Evolutionary conservation across 2,329 filamentous ascomycete genomes (phyloP).

Genomic region (Dothidotthia symphoricarpi): DNA sequence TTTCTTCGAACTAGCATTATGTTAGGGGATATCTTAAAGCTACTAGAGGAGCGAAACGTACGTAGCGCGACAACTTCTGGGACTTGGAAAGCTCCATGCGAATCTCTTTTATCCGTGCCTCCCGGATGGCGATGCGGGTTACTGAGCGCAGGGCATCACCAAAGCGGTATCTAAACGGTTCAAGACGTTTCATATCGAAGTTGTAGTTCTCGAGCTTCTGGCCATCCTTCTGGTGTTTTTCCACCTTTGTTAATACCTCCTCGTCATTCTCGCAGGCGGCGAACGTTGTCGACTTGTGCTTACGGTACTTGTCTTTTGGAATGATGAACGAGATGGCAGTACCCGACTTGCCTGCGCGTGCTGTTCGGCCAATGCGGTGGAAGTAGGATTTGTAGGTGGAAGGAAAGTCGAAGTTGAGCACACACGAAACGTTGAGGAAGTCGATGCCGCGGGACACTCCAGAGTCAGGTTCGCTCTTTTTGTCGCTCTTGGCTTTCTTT

Average conservation of each 20-base stretch:
- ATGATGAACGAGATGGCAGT: slow-evolving; percentile 97
- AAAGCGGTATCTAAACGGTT: slow-evolving; percentile 85
- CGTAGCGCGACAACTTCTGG: slow-evolving; percentile 65
- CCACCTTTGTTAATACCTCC: slow-evolving; percentile 75
- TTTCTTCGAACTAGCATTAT: slow-evolving; percentile 81
- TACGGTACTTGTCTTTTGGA: slow-evolving; percentile 75
- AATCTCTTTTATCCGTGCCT: slow-evolving; percentile 84
- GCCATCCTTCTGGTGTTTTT: slow-evolving; percentile 75
- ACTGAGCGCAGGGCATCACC: slow-evolving; percentile 88
- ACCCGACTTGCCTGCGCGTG: slow-evolving; percentile 83
- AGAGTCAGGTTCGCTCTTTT: slow-evolving; percentile 77
- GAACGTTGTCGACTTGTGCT: slow-evolving; percentile 83
- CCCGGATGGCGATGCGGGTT: slow-evolving; percentile 83
- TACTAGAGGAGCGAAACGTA: slow-evolving; percentile 10
- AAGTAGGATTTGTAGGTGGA: slow-evolving; percentile 86
- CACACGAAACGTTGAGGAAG: slow-evolving; percentile 79
- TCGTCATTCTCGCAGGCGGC: slow-evolving; percentile 79
- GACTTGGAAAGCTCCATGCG: slow-evolving; percentile 87
- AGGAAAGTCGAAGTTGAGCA: slow-evolving; percentile 96
- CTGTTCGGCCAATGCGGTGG: slow-evolving; percentile 94
- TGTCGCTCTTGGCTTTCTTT: slow-evolving; percentile 58
- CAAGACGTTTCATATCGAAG: slow-evolving; percentile 92
- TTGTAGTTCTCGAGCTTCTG: slow-evolving; percentile 85
- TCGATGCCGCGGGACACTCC: slow-evolving; percentile 95
- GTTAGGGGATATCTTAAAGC: slow-evolving; percentile 9